Conservation (phyloP, 208 protist genomes). For the Leishmania lainsoni region DNA sequence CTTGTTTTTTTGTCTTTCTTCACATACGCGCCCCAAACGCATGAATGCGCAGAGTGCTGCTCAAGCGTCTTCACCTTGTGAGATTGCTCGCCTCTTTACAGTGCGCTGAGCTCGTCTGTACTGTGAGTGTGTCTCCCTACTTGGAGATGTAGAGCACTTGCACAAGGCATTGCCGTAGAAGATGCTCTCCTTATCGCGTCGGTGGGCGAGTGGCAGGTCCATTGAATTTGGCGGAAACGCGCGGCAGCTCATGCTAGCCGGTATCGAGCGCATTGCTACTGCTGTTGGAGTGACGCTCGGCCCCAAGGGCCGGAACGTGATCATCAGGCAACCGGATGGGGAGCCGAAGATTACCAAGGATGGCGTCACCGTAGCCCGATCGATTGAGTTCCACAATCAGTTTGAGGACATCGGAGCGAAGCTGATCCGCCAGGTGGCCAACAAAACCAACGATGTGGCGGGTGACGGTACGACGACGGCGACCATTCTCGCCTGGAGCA, state of each 20-base stretch:
- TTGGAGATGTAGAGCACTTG: background rate
- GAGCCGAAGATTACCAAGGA: slow-evolving; percentile 99
- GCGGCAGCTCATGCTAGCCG: slow-evolving; percentile 93
- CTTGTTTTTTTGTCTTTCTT: background rate
- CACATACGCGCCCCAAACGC: background rate
- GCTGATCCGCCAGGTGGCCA: slow-evolving; percentile 96
- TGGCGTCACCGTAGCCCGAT: slow-evolving; percentile 99
- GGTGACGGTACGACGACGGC: slow-evolving; percentile 99
- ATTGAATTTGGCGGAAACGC: slow-evolving; percentile 96
- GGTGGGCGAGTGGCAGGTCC: slow-evolving; percentile 83
- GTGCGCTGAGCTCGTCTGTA: background rate
- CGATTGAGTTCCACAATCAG: slow-evolving; percentile 98
- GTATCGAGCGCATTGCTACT: slow-evolving; percentile 97
- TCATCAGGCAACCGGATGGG: slow-evolving; percentile 98
- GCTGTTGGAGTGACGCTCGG: slow-evolving; percentile 98
- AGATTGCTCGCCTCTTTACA: background rate
- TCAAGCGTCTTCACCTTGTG: background rate
- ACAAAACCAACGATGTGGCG: slow-evolving; percentile 98
- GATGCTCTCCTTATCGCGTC: slow-evolving; percentile 41
- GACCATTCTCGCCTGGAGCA: slow-evolving; percentile 98
- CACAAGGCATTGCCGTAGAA: background rate
- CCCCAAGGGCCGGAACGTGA: slow-evolving; percentile 99
- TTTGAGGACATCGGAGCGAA: slow-evolving; percentile 99
- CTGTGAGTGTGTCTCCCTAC: background rate
- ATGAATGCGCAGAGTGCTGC: background rate